Evolutionary conservation across 2,329 filamentous ascomycete genomes (phyloP), one percentile per base, ranked within the genome.

Genomic region (Emergomyces pasteurianus): DNA sequence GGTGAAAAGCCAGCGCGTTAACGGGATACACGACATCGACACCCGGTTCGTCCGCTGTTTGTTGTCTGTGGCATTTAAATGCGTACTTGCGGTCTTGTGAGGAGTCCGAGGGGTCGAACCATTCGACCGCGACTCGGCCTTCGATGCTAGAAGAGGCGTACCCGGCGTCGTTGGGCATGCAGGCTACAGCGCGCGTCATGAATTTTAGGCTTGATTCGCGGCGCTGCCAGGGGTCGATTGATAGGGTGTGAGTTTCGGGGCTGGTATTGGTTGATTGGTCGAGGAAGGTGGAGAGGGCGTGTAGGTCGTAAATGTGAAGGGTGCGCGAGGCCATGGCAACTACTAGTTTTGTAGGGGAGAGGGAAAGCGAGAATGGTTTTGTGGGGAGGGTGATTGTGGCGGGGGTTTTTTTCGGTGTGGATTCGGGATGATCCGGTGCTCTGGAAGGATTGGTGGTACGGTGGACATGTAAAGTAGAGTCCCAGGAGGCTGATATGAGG

Each of bases 131-230:
- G 1, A 99, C 91, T 67, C 94, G 86, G 4, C 94, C 94, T 72
- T 99, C 94, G 69, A 99, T 99, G 69, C 87, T 92, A 62, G 85
- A 90, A 1, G 88, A 92, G 10, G 92, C 92, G 72, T 97, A 99
- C 5, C 94, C 94, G 12, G 88, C 89, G 66, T 96, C 94, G 68
- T 94, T 92, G 16, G 94, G 92, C 94, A 99, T 97, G 74, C 92
- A 96, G 18, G 91, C 86, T 0, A 97, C 89, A 21, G 90, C 89
- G 62, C 94, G 85, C 1, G 92, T 97, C 80, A 96, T 90, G 77
- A 96, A 99, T 73, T 96, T 95, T 70, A 99, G 82, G 31, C 89
- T 95, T 58, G 90, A 95, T 74, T 99, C 94, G 63, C 94, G 85
- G 68, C 90, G 85, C 75, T 99, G 94, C 90, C 90, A 96, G 0